phyloP scores from a whole-genome alignment of 2,329 filamentous ascomycete genomes.

The Tetracladium maxilliforme region DNA sequence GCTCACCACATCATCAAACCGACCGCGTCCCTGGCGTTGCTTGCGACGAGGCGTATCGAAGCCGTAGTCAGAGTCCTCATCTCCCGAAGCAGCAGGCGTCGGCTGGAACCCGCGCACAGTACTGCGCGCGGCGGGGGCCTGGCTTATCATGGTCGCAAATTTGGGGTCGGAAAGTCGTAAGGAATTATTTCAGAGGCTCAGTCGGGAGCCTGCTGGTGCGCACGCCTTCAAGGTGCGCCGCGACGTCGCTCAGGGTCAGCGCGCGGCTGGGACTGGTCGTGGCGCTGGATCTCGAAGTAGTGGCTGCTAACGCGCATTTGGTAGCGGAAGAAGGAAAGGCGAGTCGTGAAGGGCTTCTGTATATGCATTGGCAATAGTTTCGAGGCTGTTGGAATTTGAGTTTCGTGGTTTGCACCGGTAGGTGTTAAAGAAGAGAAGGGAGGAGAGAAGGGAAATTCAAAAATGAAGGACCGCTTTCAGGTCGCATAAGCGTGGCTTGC shows the following conservation, averaged over 20 bases:
- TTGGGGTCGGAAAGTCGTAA: background rate
- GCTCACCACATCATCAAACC: slow-evolving; percentile 24
- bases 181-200: background rate
- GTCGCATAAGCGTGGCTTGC: no score
- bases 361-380: background rate
- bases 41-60: slow-evolving; percentile 18
- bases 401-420: background rate
- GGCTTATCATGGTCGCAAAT: slow-evolving; percentile 1
- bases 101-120: slow-evolving; percentile 17
- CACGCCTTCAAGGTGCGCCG: slow-evolving; percentile 15
- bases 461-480: no score
- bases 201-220: background rate
- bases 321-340: background rate
- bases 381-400: background rate
- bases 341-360: background rate
- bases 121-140: slow-evolving; percentile 6
- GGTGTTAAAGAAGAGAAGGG: background rate
- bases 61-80: slow-evolving; percentile 37
- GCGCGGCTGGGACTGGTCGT: slow-evolving; percentile 16
- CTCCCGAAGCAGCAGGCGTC: slow-evolving; percentile 26
- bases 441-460: background rate
- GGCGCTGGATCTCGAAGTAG: slow-evolving; percentile 16
- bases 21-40: slow-evolving; percentile 14
- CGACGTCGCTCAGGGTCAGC: slow-evolving; percentile 16
- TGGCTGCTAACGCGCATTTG: slow-evolving; percentile 7